phyloP scores from a whole-genome alignment of 2,329 filamentous ascomycete genomes.

The Penicillium sp. region DNA sequence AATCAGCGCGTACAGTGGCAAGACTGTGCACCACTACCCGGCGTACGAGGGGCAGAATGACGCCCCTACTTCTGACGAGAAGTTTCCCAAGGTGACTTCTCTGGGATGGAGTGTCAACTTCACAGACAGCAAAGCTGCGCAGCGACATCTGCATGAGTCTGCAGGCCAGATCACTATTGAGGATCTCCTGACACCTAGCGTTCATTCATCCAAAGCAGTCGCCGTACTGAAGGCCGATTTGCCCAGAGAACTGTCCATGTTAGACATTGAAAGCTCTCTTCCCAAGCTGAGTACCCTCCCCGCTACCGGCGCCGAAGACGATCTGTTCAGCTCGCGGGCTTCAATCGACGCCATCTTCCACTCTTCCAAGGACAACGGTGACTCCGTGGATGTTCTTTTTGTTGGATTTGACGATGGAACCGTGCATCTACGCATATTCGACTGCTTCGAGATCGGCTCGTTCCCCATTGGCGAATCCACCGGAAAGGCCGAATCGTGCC shows the following conservation, averaged over 20 bases:
- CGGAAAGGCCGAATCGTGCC: slow-evolving; percentile 40
- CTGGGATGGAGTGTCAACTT: slow-evolving; percentile 57
- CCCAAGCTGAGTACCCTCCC: slow-evolving; percentile 74
- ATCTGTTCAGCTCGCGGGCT: slow-evolving; percentile 66
- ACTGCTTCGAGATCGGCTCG: slow-evolving; percentile 76
- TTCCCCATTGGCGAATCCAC: slow-evolving; percentile 40
- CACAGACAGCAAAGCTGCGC: slow-evolving; percentile 48
- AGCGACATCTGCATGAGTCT: slow-evolving; percentile 40
- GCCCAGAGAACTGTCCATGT: slow-evolving; percentile 68
- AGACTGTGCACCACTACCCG: slow-evolving; percentile 70
- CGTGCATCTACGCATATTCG: slow-evolving; percentile 77
- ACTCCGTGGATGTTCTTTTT: slow-evolving; percentile 76
- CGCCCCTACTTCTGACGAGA: background rate
- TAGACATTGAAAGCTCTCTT: slow-evolving; percentile 73
- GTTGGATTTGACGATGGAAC: slow-evolving; percentile 69
- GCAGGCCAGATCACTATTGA: slow-evolving; percentile 40
- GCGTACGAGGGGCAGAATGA: slow-evolving; percentile 22
- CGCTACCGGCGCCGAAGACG: slow-evolving; percentile 61
- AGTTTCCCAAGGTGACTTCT: slow-evolving; percentile 40
- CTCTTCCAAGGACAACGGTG: slow-evolving; percentile 61
- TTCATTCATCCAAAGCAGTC: slow-evolving; percentile 36
- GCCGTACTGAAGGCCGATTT: slow-evolving; percentile 54
- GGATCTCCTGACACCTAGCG: slow-evolving; percentile 41
- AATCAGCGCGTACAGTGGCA: slow-evolving; percentile 76
- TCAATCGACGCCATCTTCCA: slow-evolving; percentile 71